A percentile compares a stretch with the other conserved stretches of the same genome.
Conservation (phyloP, 371 early-diverging fungal genomes). For the Conidiobolus incongruus region DNA sequence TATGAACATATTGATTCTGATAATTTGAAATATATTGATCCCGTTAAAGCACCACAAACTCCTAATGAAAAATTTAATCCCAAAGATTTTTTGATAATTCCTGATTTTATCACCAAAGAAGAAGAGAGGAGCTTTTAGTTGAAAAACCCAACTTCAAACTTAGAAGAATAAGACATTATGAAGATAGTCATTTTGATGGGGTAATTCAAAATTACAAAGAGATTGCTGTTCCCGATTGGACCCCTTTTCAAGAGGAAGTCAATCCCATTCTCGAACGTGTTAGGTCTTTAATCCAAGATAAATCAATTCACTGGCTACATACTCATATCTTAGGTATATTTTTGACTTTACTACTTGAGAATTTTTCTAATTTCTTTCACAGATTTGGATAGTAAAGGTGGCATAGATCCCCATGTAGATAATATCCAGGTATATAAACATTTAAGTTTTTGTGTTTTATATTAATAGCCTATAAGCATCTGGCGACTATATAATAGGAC, state of each 20-base stretch:
- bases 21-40: no score
- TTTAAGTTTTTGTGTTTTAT: neutral
- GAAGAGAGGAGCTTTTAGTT: slow-evolving; percentile 16
- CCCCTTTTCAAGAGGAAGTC: neutral
- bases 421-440: slow-evolving; percentile 14
- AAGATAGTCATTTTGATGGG: slow-evolving; percentile 24
- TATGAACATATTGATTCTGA: no score
- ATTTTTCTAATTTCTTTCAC: no score
- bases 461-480: slow-evolving; percentile 12
- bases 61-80: neutral
- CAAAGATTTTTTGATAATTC: slow-evolving; percentile 16
- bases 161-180: slow-evolving; percentile 15
- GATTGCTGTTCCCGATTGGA: slow-evolving; percentile 16
- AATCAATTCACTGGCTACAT: slow-evolving; percentile 6
- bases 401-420: slow-evolving; percentile 30
- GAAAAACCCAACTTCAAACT: slow-evolving; percentile 17
- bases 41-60: no score
- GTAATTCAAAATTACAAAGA: slow-evolving; percentile 22
- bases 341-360: no score
- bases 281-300: slow-evolving; percentile 9
- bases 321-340: slow-evolving; percentile 12
- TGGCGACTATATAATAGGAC: slow-evolving; percentile 23
- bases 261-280: neutral
- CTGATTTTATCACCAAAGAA: slow-evolving; percentile 13
- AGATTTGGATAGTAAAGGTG: slow-evolving; percentile 19